Conservation (phyloP, 2,329 filamentous ascomycete species). For the Cyanodermella asteris region DNA sequence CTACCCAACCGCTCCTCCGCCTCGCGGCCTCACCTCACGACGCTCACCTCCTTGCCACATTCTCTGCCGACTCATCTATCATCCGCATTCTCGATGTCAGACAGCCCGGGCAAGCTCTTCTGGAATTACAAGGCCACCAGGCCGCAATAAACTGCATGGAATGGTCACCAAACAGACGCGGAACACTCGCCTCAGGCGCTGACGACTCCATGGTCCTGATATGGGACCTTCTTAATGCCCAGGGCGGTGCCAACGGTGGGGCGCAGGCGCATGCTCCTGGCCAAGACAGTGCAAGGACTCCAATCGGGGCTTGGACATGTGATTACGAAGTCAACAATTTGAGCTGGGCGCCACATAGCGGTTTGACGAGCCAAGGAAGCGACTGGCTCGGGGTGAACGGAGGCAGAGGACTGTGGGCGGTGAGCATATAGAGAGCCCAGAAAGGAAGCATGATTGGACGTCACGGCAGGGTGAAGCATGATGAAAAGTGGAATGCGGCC, state of each 20-base stretch:
- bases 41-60: constrained; percentile 86
- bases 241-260: constrained; percentile 17
- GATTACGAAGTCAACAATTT: constrained; percentile 75
- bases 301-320: constrained; percentile 60
- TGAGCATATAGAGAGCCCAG: constrained; percentile 18
- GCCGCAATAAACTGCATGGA: constrained; percentile 80
- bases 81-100: constrained; percentile 91
- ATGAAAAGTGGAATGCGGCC: too few relatives aligned
- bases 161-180: constrained; percentile 75
- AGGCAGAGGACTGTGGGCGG: constrained; percentile 62
- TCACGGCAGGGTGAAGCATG: too few relatives aligned
- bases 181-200: constrained; percentile 72
- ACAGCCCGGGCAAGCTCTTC: constrained; percentile 81
- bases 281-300: constrained; percentile 38
- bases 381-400: constrained; percentile 73
- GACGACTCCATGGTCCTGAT: constrained; percentile 83
- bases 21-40: constrained; percentile 86
- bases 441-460: too few relatives aligned
- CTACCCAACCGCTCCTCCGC: constrained; percentile 48
- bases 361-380: constrained; percentile 44
- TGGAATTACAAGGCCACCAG: constrained; percentile 77
- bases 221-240: constrained; percentile 76
- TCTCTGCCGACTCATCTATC: constrained; percentile 76
- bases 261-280: constrained; percentile 16
- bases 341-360: constrained; percentile 57